These are phyloP conservation scores for Aspergillus heteromorphus DNA, from an alignment of 495 filamentous ascomycete species.

Conservation along the genomic window DNA sequence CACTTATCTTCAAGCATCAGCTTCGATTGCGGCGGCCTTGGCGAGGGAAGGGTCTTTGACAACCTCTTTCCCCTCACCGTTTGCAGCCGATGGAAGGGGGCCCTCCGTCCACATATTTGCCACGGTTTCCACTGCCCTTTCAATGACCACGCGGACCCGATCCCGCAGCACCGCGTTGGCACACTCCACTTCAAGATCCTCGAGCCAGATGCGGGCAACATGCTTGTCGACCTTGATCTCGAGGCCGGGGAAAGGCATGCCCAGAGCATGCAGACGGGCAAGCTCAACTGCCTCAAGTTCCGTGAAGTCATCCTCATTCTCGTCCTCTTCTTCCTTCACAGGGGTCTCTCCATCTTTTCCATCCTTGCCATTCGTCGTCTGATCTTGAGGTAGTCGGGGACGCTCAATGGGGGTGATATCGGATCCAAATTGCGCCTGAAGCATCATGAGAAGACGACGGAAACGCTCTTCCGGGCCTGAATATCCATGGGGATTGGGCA, in stretches of 20 bases:
- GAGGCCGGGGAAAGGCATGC: slow-evolving; percentile 83
- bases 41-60: slow-evolving; percentile 14
- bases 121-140: slow-evolving; percentile 85
- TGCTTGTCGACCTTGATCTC: slow-evolving; percentile 85
- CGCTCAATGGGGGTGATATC: slow-evolving; percentile 67
- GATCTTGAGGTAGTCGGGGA: slow-evolving; percentile 48
- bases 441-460: slow-evolving; percentile 83
- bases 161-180: slow-evolving; percentile 65
- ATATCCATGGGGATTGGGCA: slow-evolving; percentile 65
- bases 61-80: slow-evolving; percentile 14
- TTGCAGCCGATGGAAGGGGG: slow-evolving; percentile 14
- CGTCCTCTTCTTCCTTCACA: slow-evolving; percentile 21
- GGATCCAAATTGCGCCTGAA: slow-evolving; percentile 91
- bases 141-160: slow-evolving; percentile 80
- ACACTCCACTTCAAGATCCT: slow-evolving; percentile 86
- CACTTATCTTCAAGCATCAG: slow-evolving; percentile 7
- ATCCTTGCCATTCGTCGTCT: slow-evolving; percentile 32
- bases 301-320: slow-evolving; percentile 42
- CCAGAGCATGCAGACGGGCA: slow-evolving; percentile 66
- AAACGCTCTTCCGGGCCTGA: slow-evolving; percentile 69
- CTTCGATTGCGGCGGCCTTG: slow-evolving; percentile 25
- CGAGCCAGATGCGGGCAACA: slow-evolving; percentile 83
- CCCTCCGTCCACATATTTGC: slow-evolving; percentile 62
- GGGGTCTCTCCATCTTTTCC: slow-evolving; percentile 19
- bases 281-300: slow-evolving; percentile 57